phyloP scores from a whole-genome alignment of 495 filamentous ascomycete genomes.

The Aspergillus ellipticus region DNA sequence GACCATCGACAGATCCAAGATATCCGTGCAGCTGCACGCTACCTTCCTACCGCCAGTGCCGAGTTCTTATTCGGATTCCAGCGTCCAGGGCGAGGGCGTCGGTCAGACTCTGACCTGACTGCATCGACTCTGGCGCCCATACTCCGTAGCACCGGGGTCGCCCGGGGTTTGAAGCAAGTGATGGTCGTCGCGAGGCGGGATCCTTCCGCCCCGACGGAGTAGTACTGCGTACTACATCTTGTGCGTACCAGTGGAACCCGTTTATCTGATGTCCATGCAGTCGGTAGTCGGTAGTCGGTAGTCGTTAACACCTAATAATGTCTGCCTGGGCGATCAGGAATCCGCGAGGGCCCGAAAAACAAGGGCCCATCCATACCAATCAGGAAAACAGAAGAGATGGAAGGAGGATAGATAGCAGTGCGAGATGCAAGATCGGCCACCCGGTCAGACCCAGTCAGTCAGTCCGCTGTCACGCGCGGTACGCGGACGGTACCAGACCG shows the following conservation, averaged over 20 bases:
- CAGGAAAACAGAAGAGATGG: neutral
- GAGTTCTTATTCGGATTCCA: too few relatives aligned
- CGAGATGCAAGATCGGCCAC: neutral
- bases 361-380: neutral
- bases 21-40: constrained; percentile 15
- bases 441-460: neutral
- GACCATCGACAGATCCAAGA: constrained; percentile 12
- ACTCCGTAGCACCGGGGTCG: too few relatives aligned
- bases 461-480: neutral
- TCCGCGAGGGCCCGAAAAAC: neutral
- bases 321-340: neutral
- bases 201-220: neutral
- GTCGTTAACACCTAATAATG: too few relatives aligned
- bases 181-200: neutral
- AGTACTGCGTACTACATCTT: neutral
- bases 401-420: constrained; percentile 1
- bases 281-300: too few relatives aligned
- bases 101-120: too few relatives aligned
- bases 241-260: neutral
- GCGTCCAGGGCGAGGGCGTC: too few relatives aligned
- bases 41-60: too few relatives aligned
- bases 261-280: neutral
- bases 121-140: too few relatives aligned
- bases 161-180: too few relatives aligned
- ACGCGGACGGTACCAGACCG: neutral